Percentiles rank a stretch among this genome's conserved stretches.
phyloP scores from a whole-genome alignment of 306 rosid species.

The Adenanthera pavonina region DNA sequence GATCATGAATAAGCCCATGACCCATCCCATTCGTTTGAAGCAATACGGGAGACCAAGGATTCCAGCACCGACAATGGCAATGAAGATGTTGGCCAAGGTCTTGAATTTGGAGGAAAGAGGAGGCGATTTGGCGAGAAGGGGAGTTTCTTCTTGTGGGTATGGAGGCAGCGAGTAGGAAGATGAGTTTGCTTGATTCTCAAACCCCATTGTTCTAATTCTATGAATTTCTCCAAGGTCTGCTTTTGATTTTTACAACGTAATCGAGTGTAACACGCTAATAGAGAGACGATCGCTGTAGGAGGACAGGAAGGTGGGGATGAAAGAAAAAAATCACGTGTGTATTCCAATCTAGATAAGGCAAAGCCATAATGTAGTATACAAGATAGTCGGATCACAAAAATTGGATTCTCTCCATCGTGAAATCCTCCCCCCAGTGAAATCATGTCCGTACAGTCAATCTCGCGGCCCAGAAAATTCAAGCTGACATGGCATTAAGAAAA shows the following conservation, averaged over 20 bases:
- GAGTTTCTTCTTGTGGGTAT: conserved; percentile 58
- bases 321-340: neutral
- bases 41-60: conserved; percentile 77
- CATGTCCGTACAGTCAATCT: too few species aligned
- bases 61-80: conserved; percentile 73
- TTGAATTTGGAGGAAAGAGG: conserved; percentile 59
- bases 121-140: conserved; percentile 51
- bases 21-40: conserved; percentile 73
- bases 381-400: too few species aligned
- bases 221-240: too few species aligned
- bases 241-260: neutral
- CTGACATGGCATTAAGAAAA: too few species aligned
- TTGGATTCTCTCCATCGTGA: too few species aligned
- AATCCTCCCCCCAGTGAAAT: too few species aligned
- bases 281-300: neutral
- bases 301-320: neutral
- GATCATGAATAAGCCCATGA: conserved; percentile 58
- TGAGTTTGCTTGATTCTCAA: conserved; percentile 53
- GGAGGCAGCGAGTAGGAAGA: conserved; percentile 55
- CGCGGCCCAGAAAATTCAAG: too few species aligned
- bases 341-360: too few species aligned
- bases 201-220: conserved; percentile 27
- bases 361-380: too few species aligned
- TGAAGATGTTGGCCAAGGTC: conserved; percentile 76
- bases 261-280: neutral